A percentile compares a stretch with the other conserved stretches of the same genome.
Evolutionary conservation across 2,329 filamentous ascomycete genomes (phyloP).

Genomic region (Cyphellophora attinorum): DNA sequence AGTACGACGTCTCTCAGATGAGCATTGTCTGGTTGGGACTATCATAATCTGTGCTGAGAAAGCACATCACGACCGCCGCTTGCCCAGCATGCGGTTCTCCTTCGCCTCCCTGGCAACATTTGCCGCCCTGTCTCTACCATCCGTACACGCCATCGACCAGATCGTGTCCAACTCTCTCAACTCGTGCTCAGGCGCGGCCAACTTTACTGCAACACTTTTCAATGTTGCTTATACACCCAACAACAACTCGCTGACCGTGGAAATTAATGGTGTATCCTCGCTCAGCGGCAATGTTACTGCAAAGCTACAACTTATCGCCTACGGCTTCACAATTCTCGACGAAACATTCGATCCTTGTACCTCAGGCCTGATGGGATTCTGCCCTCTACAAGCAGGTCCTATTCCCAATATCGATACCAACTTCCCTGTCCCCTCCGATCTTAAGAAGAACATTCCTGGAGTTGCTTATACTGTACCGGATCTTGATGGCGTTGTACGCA

Average conservation of each 20-base stretch:
- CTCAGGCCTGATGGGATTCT: conserved; percentile 61
- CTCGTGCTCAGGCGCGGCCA: conserved; percentile 72
- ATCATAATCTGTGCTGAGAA: conserved; percentile 1
- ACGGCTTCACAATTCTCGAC: conserved; percentile 65
- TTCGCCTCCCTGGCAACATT: conserved; percentile 18
- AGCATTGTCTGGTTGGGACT: background rate
- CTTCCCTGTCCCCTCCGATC: conserved; percentile 46
- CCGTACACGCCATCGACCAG: conserved; percentile 52
- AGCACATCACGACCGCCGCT: conserved; percentile 5
- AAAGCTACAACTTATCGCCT: conserved; percentile 66
- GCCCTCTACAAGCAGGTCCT: conserved; percentile 80
- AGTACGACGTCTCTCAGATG: background rate
- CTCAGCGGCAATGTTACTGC: conserved; percentile 76
- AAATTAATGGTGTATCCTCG: conserved; percentile 72
- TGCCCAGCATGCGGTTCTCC: conserved; percentile 14
- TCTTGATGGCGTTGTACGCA: conserved; percentile 73
- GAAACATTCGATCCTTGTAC: conserved; percentile 67
- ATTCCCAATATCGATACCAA: conserved; percentile 64
- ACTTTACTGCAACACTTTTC: conserved; percentile 81
- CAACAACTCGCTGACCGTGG: conserved; percentile 63
- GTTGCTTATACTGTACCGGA: conserved; percentile 88
- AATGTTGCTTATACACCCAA: conserved; percentile 57
- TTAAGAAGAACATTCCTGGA: conserved; percentile 60
- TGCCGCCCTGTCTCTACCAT: conserved; percentile 31
- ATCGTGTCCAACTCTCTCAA: conserved; percentile 78